Percentiles rank a stretch among this genome's conserved stretches.
Evolutionary conservation across 257 asterid species (phyloP).

Genomic region (Solanum tacnaense): DNA sequence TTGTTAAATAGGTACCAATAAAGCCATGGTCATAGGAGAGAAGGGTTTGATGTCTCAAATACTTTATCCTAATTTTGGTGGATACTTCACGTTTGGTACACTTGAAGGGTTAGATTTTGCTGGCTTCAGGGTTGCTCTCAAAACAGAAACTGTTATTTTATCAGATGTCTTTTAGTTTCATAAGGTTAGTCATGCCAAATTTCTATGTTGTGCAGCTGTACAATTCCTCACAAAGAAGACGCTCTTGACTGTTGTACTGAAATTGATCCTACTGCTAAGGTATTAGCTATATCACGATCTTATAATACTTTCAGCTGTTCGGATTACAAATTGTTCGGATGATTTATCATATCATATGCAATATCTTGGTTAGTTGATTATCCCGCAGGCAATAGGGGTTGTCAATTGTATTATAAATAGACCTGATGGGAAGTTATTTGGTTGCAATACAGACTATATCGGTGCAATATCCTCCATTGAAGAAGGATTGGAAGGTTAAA

Average conservation of each 20-base stretch:
- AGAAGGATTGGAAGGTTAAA: slow-evolving; percentile 63
- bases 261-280: slow-evolving; percentile 88
- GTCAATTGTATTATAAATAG: slow-evolving; percentile 64
- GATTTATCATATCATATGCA: neutral
- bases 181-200: neutral
- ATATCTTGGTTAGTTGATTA: slow-evolving; percentile 6
- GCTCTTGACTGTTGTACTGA: slow-evolving; percentile 65
- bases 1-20: slow-evolving; percentile 55
- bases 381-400: slow-evolving; percentile 75
- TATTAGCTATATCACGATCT: slow-evolving; percentile 7
- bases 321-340: neutral
- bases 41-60: slow-evolving; percentile 77
- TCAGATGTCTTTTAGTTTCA: neutral
- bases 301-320: neutral
- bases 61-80: slow-evolving; percentile 93
- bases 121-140: slow-evolving; percentile 71
- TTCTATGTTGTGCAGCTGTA: slow-evolving; percentile 46
- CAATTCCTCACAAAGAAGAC: slow-evolving; percentile 91
- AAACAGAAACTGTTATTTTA: neutral
- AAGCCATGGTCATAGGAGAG: slow-evolving; percentile 97
- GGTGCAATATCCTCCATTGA: slow-evolving; percentile 96
- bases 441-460: slow-evolving; percentile 9
- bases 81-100: slow-evolving; percentile 89
- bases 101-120: slow-evolving; percentile 61
- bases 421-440: slow-evolving; percentile 75